Conservation (phyloP, 306 rosid genomes). For the Luffa aegyptiaca region DNA sequence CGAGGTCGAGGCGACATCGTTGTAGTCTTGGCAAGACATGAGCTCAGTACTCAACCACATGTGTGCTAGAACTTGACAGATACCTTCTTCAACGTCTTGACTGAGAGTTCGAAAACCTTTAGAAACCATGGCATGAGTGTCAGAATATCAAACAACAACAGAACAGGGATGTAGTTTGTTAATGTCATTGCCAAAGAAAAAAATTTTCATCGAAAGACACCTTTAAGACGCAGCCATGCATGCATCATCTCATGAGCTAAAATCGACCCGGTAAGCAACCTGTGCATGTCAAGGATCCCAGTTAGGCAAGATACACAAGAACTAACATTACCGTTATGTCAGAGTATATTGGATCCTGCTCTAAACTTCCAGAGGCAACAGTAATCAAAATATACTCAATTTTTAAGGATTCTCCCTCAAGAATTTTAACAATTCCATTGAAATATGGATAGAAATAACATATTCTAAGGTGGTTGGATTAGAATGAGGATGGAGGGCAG, state of each 20-base stretch:
- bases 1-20: slow-evolving; percentile 37
- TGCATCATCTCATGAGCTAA: slow-evolving; percentile 99
- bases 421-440: not conserved
- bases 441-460: not conserved
- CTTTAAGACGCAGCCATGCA: slow-evolving; percentile 95
- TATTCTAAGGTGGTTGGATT: not conserved
- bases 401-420: not conserved
- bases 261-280: slow-evolving; percentile 92
- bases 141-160: not conserved
- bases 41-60: slow-evolving; percentile 89
- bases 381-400: not conserved
- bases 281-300: slow-evolving; percentile 14
- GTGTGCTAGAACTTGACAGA: slow-evolving; percentile 95
- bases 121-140: slow-evolving; percentile 13
- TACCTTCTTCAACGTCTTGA: slow-evolving; percentile 97
- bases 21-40: slow-evolving; percentile 40
- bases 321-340: not conserved
- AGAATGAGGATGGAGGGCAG: not conserved
- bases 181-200: not conserved
- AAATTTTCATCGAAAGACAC: slow-evolving; percentile 18
- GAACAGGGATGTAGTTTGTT: not conserved
- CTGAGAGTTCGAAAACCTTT: slow-evolving; percentile 82
- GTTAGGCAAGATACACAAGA: not conserved
- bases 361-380: not conserved
- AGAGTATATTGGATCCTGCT: not conserved